Evolutionary conservation across 148 eudicot species (phyloP).

Genomic region (Amaranthus hypochondriacus): DNA sequence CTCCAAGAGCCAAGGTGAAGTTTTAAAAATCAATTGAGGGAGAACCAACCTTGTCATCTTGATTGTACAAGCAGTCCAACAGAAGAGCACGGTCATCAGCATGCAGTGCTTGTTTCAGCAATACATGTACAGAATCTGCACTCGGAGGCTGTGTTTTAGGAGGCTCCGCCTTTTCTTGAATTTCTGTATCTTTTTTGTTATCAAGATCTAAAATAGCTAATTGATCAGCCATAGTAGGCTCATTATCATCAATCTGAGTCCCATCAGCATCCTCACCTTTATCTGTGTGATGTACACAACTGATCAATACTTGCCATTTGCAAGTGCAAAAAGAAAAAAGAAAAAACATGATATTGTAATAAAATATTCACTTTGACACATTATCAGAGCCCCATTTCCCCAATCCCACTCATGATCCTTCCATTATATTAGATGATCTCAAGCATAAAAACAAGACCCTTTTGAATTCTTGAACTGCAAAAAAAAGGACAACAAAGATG

Average conservation of each 20-base stretch:
- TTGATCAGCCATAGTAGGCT: constrained; percentile 95
- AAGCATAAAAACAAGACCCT: no score
- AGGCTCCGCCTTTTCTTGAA: constrained; percentile 36
- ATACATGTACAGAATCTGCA: constrained; percentile 80
- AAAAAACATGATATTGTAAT: neutral
- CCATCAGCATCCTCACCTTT: constrained; percentile 41
- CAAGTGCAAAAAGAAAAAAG: neutral
- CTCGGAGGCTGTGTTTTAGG: constrained; percentile 59
- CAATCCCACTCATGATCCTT: neutral
- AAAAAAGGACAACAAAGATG: no score
- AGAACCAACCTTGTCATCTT: constrained; percentile 65
- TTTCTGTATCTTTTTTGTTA: constrained; percentile 27
- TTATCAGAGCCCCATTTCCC: neutral
- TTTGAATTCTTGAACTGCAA: no score
- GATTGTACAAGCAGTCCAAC: constrained; percentile 72
- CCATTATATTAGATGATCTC: neutral
- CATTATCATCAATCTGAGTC: constrained; percentile 48
- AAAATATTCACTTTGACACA: neutral
- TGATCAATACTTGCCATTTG: neutral
- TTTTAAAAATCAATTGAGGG: neutral
- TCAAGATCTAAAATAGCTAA: constrained; percentile 59
- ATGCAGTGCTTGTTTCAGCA: constrained; percentile 85
- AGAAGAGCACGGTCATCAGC: constrained; percentile 83
- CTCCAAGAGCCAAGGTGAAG: neutral
- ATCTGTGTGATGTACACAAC: constrained; percentile 23